A percentile compares a stretch with the other conserved stretches of the same genome.
Evolutionary conservation across 805 yeast genomes (phyloP).

Genomic region (Zygotorulaspora florentina): DNA sequence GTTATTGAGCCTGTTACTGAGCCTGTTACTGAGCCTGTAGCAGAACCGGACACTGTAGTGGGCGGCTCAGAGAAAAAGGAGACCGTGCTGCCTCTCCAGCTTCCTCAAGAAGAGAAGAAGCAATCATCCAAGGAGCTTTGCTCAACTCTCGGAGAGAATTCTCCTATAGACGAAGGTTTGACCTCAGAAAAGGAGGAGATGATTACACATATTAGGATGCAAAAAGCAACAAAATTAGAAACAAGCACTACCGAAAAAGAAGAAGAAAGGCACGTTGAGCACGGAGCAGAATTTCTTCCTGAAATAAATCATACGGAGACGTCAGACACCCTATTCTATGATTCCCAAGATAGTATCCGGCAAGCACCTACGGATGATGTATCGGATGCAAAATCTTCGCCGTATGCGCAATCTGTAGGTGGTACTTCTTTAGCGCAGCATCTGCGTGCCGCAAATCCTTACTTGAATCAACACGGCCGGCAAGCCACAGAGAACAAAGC

Average conservation of each 20-base stretch:
- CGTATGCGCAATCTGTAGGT: background rate
- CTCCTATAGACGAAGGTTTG: background rate
- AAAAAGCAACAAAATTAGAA: background rate
- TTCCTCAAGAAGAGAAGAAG: too few species aligned
- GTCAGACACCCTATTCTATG: slow-evolving; percentile 5
- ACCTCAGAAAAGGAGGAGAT: background rate
- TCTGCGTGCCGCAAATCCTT: slow-evolving; percentile 39
- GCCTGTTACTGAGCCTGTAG: background rate
- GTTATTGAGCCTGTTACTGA: too few species aligned
- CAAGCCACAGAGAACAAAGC: background rate
- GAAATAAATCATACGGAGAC: background rate
- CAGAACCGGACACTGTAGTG: background rate
- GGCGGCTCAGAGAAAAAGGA: too few species aligned
- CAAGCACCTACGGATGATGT: background rate
- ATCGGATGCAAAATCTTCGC: background rate
- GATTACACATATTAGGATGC: background rate
- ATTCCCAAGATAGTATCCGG: slow-evolving; percentile 3
- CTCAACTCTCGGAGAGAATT: too few species aligned
- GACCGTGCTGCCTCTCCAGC: too few species aligned
- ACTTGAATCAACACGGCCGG: slow-evolving; percentile 4
- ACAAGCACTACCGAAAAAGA: background rate
- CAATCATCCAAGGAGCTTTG: too few species aligned
- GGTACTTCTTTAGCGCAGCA: slow-evolving; percentile 43
- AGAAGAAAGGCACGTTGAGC: background rate
- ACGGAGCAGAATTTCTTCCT: background rate